A percentile compares a stretch with the other conserved stretches of the same genome.
Conservation (phyloP, 2,329 filamentous ascomycete species). For the Aspergillus ochraceoroseus region DNA sequence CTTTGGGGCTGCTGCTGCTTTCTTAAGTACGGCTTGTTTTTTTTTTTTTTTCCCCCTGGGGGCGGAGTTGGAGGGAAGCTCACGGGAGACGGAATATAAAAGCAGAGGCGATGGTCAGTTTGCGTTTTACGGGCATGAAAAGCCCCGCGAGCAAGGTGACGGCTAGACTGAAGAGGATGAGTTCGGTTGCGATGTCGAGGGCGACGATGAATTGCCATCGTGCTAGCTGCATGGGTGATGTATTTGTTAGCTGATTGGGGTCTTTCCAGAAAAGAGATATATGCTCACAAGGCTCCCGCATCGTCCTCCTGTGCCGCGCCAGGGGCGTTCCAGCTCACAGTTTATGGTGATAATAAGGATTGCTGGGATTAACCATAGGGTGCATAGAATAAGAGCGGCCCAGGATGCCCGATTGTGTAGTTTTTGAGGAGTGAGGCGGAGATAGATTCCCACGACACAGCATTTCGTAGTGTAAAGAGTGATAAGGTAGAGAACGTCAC, state of each 20-base stretch:
- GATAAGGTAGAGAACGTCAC: slow-evolving; percentile 43
- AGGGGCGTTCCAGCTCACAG: slow-evolving; percentile 40
- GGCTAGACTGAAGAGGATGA: slow-evolving; percentile 31
- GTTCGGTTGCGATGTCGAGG: slow-evolving; percentile 36
- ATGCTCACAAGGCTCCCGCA: slow-evolving; percentile 26
- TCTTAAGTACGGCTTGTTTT: slow-evolving; percentile 1
- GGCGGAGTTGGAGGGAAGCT: slow-evolving; percentile 15
- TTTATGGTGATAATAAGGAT: slow-evolving; percentile 41
- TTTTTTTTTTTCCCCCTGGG: neutral
- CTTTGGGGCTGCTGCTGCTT: too few relatives aligned
- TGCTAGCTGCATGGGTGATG: slow-evolving; percentile 19
- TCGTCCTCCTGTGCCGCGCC: slow-evolving; percentile 27
- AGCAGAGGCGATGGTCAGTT: slow-evolving; percentile 31
- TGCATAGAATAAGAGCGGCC: slow-evolving; percentile 35
- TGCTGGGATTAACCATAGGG: slow-evolving; percentile 39
- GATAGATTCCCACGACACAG: slow-evolving; percentile 42
- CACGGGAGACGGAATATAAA: slow-evolving; percentile 39
- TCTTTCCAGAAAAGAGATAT: neutral
- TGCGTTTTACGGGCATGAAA: slow-evolving; percentile 32
- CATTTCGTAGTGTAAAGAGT: slow-evolving; percentile 39
- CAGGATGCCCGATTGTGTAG: slow-evolving; percentile 38
- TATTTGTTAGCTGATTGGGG: neutral
- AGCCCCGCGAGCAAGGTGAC: slow-evolving; percentile 30
- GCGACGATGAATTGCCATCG: slow-evolving; percentile 36
- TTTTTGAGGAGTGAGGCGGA: slow-evolving; percentile 45